Conservation (phyloP, 352 stramenopile species). For the Pythium scleroteichum region DNA sequence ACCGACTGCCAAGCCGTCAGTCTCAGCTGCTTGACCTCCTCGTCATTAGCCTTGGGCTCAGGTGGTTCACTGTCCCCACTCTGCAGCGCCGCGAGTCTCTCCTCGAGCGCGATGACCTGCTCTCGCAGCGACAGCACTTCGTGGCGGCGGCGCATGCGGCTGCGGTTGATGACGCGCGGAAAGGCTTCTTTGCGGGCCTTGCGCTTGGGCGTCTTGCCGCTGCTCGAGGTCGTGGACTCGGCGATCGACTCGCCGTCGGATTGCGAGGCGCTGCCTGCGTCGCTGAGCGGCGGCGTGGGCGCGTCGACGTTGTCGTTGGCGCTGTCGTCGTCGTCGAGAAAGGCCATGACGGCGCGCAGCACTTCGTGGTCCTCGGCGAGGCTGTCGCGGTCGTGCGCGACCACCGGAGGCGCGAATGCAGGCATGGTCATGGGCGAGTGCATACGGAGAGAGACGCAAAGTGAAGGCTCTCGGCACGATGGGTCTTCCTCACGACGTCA, state of each 20-base stretch:
- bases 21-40: conserved; percentile 9
- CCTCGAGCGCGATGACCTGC: conserved; percentile 30
- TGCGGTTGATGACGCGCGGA: conserved; percentile 16
- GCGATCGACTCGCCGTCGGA: conserved; percentile 12
- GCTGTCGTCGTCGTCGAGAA: conserved; percentile 11
- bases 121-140: conserved; percentile 30
- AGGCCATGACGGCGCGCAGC: conserved; percentile 16
- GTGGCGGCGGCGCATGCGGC: conserved; percentile 37
- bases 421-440: no score
- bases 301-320: conserved; percentile 1
- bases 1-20: conserved; percentile 10
- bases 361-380: conserved; percentile 12
- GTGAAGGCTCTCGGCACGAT: no score
- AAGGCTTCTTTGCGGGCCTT: not conserved
- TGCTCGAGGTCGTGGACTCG: conserved; percentile 1
- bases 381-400: not conserved
- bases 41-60: not conserved
- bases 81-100: conserved; percentile 26
- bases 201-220: not conserved
- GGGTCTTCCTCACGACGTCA: no score
- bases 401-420: no score
- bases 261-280: not conserved
- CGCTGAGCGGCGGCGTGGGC: not conserved
- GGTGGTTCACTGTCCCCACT: not conserved
- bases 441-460: no score